phyloP scores from a whole-genome alignment of 345 rosid genomes.

The Schrenkiella parvula region DNA sequence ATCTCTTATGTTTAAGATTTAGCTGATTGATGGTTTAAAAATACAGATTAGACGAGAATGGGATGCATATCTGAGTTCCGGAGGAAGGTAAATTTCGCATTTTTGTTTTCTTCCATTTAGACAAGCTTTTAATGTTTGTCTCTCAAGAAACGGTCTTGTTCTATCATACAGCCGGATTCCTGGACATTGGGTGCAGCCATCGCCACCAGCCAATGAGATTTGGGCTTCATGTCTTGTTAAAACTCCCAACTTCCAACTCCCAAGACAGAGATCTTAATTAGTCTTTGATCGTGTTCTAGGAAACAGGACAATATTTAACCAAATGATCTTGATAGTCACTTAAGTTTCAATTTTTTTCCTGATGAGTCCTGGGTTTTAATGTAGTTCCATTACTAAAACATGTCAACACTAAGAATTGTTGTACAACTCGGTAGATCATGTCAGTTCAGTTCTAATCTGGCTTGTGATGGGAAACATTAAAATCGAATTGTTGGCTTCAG shows the following conservation, averaged over 20 bases:
- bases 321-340: too few species aligned
- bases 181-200: slow-evolving; percentile 81
- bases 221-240: slow-evolving; percentile 78
- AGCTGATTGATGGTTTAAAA: not conserved
- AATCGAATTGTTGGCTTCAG: too few species aligned
- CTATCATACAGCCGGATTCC: slow-evolving; percentile 68
- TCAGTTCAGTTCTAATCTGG: too few species aligned
- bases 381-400: too few species aligned
- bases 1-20: not conserved
- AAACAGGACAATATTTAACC: too few species aligned
- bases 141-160: not conserved
- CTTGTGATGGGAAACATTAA: too few species aligned
- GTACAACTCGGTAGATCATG: too few species aligned
- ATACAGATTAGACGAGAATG: slow-evolving; percentile 88
- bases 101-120: not conserved
- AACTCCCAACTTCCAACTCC: too few species aligned
- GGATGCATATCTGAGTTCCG: slow-evolving; percentile 82
- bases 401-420: too few species aligned
- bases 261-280: slow-evolving; percentile 25
- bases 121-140: not conserved
- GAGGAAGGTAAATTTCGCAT: slow-evolving; percentile 60
- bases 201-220: slow-evolving; percentile 65
- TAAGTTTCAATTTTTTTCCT: too few species aligned
- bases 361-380: too few species aligned
- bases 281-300: not conserved